Conservation (phyloP, 2,329 filamentous ascomycete species). For the Purpureocillium lavendulum region DNA sequence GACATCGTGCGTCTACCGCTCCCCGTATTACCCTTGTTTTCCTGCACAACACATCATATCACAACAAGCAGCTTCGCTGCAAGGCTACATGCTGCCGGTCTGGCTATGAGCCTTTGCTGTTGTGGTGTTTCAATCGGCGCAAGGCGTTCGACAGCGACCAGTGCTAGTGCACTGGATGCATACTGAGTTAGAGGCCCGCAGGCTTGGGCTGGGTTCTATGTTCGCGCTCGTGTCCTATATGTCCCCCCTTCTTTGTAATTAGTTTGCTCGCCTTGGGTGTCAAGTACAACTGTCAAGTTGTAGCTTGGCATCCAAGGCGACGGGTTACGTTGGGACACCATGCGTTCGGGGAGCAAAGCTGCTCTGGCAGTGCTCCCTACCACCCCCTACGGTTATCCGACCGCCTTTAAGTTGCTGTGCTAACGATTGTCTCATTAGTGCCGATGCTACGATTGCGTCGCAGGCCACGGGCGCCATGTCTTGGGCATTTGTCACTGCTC, state of each 20-base stretch:
- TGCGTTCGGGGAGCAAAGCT: not conserved
- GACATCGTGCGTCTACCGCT: constrained; percentile 62
- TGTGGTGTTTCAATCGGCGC: no score
- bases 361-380: not conserved
- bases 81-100: not conserved
- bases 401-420: no score
- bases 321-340: constrained; percentile 32
- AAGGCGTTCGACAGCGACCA: no score
- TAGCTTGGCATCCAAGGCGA: constrained; percentile 35
- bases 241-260: constrained; percentile 6
- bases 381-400: no score
- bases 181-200: no score
- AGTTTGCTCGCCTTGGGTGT: constrained; percentile 31
- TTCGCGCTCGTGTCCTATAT: no score
- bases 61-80: not conserved
- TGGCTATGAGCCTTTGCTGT: not conserved
- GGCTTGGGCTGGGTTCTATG: no score
- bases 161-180: not conserved
- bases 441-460: constrained; percentile 84
- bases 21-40: constrained; percentile 11
- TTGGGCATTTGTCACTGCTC: constrained; percentile 86
- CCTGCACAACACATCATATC: not conserved
- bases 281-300: constrained; percentile 25
- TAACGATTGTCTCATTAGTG: constrained; percentile 41
- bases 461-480: constrained; percentile 97